Evolutionary conservation across 1,139 yeast genomes (phyloP).

Genomic region (Yamadazyma atmosphaerica): DNA sequence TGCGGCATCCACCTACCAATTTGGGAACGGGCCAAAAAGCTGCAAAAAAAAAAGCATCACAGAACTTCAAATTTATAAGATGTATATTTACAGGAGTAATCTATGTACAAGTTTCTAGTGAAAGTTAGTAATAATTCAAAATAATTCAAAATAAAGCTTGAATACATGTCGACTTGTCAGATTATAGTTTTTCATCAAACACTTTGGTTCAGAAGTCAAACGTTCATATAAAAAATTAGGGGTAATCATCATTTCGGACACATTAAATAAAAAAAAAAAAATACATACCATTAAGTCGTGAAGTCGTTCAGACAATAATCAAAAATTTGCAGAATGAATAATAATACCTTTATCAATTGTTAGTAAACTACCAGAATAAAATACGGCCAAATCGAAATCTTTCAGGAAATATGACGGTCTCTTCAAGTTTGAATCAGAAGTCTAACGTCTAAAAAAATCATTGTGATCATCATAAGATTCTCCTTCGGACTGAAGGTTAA

Average conservation of each 20-base stretch:
- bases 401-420: neutral
- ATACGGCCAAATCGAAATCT: neutral
- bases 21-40: neutral
- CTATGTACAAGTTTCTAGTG: slow-evolving; percentile 1
- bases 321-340: neutral
- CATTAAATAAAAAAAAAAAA: neutral
- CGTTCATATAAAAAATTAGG: slow-evolving; percentile 17
- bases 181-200: slow-evolving; percentile 9
- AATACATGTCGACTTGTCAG: slow-evolving; percentile 2
- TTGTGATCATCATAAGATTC: slow-evolving; percentile 19
- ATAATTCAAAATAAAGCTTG: neutral
- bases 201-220: slow-evolving; percentile 19
- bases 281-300: slow-evolving; percentile 13
- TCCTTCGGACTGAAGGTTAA: neutral
- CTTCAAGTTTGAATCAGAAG: slow-evolving; percentile 11
- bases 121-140: neutral
- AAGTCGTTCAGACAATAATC: neutral
- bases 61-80: neutral
- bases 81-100: neutral
- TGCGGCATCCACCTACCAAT: neutral
- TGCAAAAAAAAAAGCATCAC: neutral
- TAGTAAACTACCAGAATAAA: neutral
- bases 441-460: slow-evolving; percentile 15
- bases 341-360: neutral
- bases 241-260: slow-evolving; percentile 9